Evolutionary conservation across 805 yeast species (phyloP), one percentile per base, ranked within the genome.

Genomic region (Saccharomycopsis fodiens): DNA sequence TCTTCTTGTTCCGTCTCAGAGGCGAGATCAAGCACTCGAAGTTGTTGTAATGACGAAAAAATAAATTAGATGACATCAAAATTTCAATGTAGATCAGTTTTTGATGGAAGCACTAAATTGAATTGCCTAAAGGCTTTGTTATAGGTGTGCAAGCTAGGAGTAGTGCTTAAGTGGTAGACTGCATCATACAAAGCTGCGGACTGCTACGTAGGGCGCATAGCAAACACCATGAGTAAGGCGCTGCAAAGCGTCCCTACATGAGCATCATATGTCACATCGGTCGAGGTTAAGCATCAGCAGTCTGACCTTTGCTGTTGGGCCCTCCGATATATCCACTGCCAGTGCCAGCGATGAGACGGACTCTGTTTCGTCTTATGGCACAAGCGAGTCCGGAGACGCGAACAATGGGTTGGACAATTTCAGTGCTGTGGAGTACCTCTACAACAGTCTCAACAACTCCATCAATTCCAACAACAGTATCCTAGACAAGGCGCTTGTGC

Each of bases 21-120:
- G 75, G 68, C 52, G 85, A 79, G 52, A 76, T 79, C 46, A 79
- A 76, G 54, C 82, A 76, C 55, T 65, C 81, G 6, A 79, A 79
- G 52, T 65, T 79, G 38, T 65, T 79, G 46, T 78, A 58, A 61
- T 36, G 30, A 15, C n/a, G n/a, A n/a, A n/a, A n/a, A n/a, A n/a
- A n/a, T n/a, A n/a, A n/a, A n/a, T n/a, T n/a, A n/a, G n/a, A n/a
- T n/a, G n/a, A n/a, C n/a, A n/a, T n/a, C n/a, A n/a, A n/a, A n/a
- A n/a, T n/a, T n/a, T n/a, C n/a, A n/a, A n/a, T n/a, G n/a, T n/a
- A n/a, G n/a, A n/a, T n/a, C n/a, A n/a, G n/a, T n/a, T n/a, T n/a
- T n/a, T n/a, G n/a, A n/a, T n/a, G n/a, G n/a, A n/a, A n/a, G n/a
- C n/a, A n/a, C n/a, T n/a, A n/a, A n/a, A n/a, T n/a, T n/a, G n/a